Base-by-base conservation (phyloP, 176 grass and related monocot species). In the Aegilops speltoides region DNA sequence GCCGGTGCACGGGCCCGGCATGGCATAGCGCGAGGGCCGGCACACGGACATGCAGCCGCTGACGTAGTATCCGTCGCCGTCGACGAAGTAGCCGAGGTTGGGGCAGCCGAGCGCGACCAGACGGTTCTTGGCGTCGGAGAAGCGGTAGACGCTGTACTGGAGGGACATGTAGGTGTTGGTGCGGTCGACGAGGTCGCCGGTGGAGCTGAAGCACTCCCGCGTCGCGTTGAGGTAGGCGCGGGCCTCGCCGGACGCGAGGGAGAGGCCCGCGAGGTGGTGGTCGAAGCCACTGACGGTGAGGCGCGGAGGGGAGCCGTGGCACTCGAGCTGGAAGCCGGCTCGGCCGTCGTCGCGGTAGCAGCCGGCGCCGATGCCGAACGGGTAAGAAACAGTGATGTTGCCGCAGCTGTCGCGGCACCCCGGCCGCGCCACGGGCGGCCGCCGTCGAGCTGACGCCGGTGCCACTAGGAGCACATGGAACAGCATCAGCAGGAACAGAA, bases 31-130 rank as follows among this genome's bases (percentile, higher is more conserved):
- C n/a, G 73, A 4, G 4, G 71, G 64, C 3, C 81, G 56, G 86
- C 94, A 96, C 45, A 64, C 36, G 12, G 94, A 93, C 33, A 54
- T 83, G 60, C 94, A 96, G 5, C 80, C 81, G 22, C 63, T 91
- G 11, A 86, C 81, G 38, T n/a, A 93, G 74, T 87, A 79, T 0
- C 29, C 89, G 0, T 0, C 0, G 5, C 0, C 0, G 56, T 87
- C 89, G 10, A 67, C 70, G 25, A 91, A 72, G 79, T 89, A 85
- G 22, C 86, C 89, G 16, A 80, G 40, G 70, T n/a, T 86, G 63
- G 81, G 84, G 59, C 91, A 93, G 0, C 94, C 87, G 22, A 68
- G 10, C 2, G 87, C 45, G 17, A 84, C 77, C 5, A 91, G 82
- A 6, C 26, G 63, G 62, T 83, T 95, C 74, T 69, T 87, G 20